Conservation (phyloP, 1,139 yeast species). For the Tardiomyces depauwii region DNA sequence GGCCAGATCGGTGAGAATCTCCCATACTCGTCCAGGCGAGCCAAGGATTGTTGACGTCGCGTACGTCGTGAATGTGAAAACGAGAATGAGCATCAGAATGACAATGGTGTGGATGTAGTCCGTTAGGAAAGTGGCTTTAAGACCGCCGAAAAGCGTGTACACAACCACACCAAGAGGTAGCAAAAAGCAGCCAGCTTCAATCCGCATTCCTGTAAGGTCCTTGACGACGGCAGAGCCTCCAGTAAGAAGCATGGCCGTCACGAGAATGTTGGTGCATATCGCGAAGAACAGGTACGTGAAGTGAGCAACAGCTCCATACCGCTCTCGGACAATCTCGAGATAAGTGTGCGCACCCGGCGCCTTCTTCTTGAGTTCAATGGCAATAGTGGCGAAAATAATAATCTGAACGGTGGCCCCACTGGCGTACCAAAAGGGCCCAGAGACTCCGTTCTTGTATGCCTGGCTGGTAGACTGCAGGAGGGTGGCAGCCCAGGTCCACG, state of each 20-base stretch:
- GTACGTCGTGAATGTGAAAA: conserved; percentile 26
- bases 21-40: conserved; percentile 74
- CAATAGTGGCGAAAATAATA: conserved; percentile 58
- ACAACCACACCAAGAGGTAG: conserved; percentile 75
- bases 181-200: conserved; percentile 70
- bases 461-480: conserved; percentile 66
- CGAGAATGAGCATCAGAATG: conserved; percentile 29
- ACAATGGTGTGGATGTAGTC: conserved; percentile 68
- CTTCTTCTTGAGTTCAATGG: conserved; percentile 59
- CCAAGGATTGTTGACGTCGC: conserved; percentile 55
- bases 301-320: conserved; percentile 67
- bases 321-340: conserved; percentile 52
- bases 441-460: conserved; percentile 65
- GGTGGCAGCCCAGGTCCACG: conserved; percentile 96
- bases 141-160: conserved; percentile 80
- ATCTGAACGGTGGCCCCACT: conserved; percentile 71
- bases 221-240: conserved; percentile 77
- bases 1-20: conserved; percentile 48
- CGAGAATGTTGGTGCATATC: conserved; percentile 73
- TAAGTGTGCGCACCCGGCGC: conserved; percentile 74
- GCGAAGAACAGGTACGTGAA: conserved; percentile 64
- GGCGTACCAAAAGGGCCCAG: conserved; percentile 67
- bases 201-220: conserved; percentile 73
- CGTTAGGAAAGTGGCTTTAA: conserved; percentile 81
- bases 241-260: conserved; percentile 76